These are phyloP conservation scores for Rhizoclosmatium globosum DNA, from an alignment of 192 early-diverging fungal species.

Conservation along the genomic window DNA sequence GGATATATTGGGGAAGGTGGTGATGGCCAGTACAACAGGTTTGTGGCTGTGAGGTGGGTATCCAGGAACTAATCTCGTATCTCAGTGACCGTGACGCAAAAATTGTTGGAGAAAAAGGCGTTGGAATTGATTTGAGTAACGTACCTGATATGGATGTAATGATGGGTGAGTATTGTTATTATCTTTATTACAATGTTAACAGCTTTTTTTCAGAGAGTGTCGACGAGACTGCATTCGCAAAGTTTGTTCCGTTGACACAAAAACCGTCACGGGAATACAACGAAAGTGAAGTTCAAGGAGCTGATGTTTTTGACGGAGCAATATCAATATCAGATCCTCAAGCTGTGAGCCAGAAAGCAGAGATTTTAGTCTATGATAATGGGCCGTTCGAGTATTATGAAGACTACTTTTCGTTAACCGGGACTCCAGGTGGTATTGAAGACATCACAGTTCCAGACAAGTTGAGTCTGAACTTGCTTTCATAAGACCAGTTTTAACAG, in stretches of 20 bases:
- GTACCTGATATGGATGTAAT: constrained; percentile 21
- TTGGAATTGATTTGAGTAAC: too few relatives aligned
- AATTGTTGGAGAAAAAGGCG: too few relatives aligned
- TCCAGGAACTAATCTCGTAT: too few relatives aligned
- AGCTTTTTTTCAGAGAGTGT: constrained; percentile 34
- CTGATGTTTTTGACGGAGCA: constrained; percentile 21
- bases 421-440: constrained; percentile 8
- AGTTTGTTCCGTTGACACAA: background rate
- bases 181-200: background rate
- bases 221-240: constrained; percentile 29
- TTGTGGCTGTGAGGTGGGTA: background rate
- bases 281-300: constrained; percentile 1
- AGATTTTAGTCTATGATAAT: constrained; percentile 18
- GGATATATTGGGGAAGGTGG: constrained; percentile 51
- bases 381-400: constrained; percentile 3
- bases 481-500: background rate
- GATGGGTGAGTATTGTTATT: background rate
- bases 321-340: background rate
- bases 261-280: background rate
- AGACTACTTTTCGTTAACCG: constrained; percentile 25
- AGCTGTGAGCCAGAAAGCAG: background rate
- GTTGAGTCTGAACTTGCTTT: constrained; percentile 25
- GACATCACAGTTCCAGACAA: constrained; percentile 21
- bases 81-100: too few relatives aligned
- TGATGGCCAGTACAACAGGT: constrained; percentile 21